Evolutionary conservation across 768 basidiomycete genomes (phyloP), one percentile per base, ranked within the genome.

Genomic region (Rhodotorula kratochvilovae): DNA sequence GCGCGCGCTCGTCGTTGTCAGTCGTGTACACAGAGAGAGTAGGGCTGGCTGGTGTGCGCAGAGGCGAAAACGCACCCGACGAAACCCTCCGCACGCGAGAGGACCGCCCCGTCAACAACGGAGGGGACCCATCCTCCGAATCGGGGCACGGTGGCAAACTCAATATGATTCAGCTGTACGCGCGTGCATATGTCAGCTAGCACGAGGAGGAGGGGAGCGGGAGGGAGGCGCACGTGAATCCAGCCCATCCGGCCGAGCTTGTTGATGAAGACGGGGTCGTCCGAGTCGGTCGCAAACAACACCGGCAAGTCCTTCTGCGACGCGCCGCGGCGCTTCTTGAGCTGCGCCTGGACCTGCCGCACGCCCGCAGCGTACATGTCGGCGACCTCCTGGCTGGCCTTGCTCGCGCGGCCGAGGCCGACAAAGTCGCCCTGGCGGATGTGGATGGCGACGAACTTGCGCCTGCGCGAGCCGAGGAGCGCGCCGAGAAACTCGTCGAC

Each of bases 401-500:
- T 58, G 23, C 36, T 42, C n/a, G 64, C 46, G 33, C 68, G 64
- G 5, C 68, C 68, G n/a, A 69, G 45, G 10, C 57, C 45, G 54
- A 72, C 33, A 23, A 72, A 73, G 35, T 73, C 65, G 16, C 72
- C 72, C 33, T 73, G 67, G 1, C 68, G 65, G 19, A 73, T n/a
- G 62, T 73, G 72, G 8, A 73, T 65, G 45, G 53, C 72, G 65
- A 73, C 42, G 48, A 67, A 73, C 29, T 59, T 43, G 36, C 67
- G 63, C 21, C 71, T n/a, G 50, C 55, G 63, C 35, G 65, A 67
- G 3, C 72, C 72, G 33, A 73, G 54, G 29, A 73, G 45, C 3
- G 72, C 66, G 31, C 31, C 43, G n/a, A 73, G 31, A 29, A 73
- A 62, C 53, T 73, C 72, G 66, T 73, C 72, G 27, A 65, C 62